Evolutionary conservation across 228 moss, liverwort and hornwort species (phyloP).

Genomic region (Sphagnum fallax): DNA sequence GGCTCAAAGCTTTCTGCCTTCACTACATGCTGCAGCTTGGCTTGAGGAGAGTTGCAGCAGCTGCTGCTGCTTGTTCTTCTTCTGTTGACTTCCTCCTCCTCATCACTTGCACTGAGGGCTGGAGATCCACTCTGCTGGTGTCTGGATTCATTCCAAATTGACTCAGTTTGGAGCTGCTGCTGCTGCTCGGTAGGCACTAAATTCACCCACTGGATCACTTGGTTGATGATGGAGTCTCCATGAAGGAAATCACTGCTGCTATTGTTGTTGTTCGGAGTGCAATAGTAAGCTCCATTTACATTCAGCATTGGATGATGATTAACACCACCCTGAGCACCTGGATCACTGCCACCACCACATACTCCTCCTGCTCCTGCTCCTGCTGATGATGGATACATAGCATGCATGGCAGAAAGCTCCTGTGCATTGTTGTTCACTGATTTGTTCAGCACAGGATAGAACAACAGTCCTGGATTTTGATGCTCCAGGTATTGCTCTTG

Average conservation of each 20-base stretch:
- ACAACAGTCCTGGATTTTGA: slow-evolving; percentile 17
- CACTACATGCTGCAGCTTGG: too few species aligned
- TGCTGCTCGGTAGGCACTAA: slow-evolving; percentile 3
- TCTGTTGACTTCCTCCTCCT: neutral
- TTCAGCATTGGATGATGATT: neutral
- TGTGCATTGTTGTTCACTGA: neutral
- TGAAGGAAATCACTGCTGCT: too few species aligned
- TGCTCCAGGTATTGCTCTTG: slow-evolving; percentile 18
- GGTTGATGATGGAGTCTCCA: neutral
- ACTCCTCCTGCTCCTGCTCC: too few species aligned
- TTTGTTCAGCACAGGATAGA: slow-evolving; percentile 9
- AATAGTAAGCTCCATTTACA: slow-evolving; percentile 4
- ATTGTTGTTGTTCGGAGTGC: slow-evolving; percentile 1
- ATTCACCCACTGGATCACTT: slow-evolving; percentile 20
- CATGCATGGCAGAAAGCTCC: slow-evolving; percentile 21
- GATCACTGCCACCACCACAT: neutral
- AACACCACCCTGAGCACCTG: too few species aligned
- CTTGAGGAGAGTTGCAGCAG: too few species aligned
- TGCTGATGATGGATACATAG: slow-evolving; percentile 23
- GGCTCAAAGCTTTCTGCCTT: too few species aligned
- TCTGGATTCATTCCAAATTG: slow-evolving; percentile 13
- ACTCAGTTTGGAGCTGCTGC: neutral
- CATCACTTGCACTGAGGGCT: slow-evolving; percentile 2
- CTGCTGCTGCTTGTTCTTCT: too few species aligned
- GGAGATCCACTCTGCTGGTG: slow-evolving; percentile 1